Percentiles rank a stretch among this genome's conserved stretches.
phyloP scores from a whole-genome alignment of 2,329 filamentous ascomycete genomes.

The Helotiales sp. region DNA sequence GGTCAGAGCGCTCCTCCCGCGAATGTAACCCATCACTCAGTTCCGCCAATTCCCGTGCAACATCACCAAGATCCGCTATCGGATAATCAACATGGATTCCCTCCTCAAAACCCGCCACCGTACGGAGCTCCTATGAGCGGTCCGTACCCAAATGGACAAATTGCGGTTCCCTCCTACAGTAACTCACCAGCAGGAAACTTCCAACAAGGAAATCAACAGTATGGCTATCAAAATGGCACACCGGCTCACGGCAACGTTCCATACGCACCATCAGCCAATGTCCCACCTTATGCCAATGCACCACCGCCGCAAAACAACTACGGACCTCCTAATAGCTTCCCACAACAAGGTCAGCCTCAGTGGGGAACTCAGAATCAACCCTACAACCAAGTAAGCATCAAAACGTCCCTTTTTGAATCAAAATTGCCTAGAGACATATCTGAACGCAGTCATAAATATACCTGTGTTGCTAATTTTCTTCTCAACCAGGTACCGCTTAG shows the following conservation, averaged over 20 bases:
- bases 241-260: slow-evolving; percentile 7
- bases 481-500: slow-evolving; percentile 9
- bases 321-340: slow-evolving; percentile 4
- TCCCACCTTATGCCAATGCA: slow-evolving; percentile 7
- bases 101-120: slow-evolving; percentile 12
- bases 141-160: slow-evolving; percentile 14
- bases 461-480: neutral
- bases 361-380: slow-evolving; percentile 21
- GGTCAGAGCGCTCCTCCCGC: slow-evolving; percentile 13
- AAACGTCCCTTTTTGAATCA: neutral
- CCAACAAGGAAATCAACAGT: neutral
- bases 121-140: slow-evolving; percentile 21
- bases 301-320: slow-evolving; percentile 10
- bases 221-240: slow-evolving; percentile 14
- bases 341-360: slow-evolving; percentile 19
- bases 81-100: neutral
- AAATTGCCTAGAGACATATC: neutral
- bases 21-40: neutral
- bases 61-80: slow-evolving; percentile 16
- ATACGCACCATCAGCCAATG: slow-evolving; percentile 12
- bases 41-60: neutral
- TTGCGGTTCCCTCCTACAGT: neutral
- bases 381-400: neutral
- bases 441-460: neutral
- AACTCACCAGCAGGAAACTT: neutral